Conservation (phyloP, 805 yeast genomes). For the Cyberlindnera nakhonratchasimensis region DNA sequence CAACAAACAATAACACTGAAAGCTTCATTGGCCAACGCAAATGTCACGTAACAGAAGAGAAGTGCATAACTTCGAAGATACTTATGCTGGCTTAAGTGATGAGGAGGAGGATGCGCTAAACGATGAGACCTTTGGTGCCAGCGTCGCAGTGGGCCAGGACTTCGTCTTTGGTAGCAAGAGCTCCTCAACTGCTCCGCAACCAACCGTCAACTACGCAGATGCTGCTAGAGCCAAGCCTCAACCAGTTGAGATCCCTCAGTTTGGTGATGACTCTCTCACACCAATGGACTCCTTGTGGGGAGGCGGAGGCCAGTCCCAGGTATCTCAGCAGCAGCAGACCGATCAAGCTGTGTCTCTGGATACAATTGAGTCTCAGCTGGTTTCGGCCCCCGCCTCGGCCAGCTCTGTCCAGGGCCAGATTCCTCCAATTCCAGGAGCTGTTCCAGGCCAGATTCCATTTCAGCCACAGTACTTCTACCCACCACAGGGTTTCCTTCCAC, state of each 20-base stretch:
- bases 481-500: slow-evolving; percentile 18
- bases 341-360: slow-evolving; percentile 59
- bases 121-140: slow-evolving; percentile 73
- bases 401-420: slow-evolving; percentile 7
- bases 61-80: slow-evolving; percentile 74
- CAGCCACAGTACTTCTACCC: slow-evolving; percentile 20
- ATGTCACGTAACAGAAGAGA: slow-evolving; percentile 21
- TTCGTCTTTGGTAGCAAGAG: slow-evolving; percentile 53
- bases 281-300: slow-evolving; percentile 77
- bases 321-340: slow-evolving; percentile 22
- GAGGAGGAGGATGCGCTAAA: slow-evolving; percentile 78
- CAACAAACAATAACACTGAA: neutral
- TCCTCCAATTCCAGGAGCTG: slow-evolving; percentile 6
- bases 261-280: slow-evolving; percentile 43
- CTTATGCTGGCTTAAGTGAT: slow-evolving; percentile 70
- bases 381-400: slow-evolving; percentile 17
- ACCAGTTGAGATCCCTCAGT: slow-evolving; percentile 8
- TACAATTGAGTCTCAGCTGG: slow-evolving; percentile 72
- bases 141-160: slow-evolving; percentile 52
- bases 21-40: neutral
- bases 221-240: slow-evolving; percentile 33
- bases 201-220: slow-evolving; percentile 39
- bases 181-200: slow-evolving; percentile 23
- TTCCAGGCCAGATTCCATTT: slow-evolving; percentile 12
- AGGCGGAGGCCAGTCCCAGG: no score